Base-by-base conservation (phyloP, 768 basidiomycete genomes). In the Pholiota conissans region DNA sequence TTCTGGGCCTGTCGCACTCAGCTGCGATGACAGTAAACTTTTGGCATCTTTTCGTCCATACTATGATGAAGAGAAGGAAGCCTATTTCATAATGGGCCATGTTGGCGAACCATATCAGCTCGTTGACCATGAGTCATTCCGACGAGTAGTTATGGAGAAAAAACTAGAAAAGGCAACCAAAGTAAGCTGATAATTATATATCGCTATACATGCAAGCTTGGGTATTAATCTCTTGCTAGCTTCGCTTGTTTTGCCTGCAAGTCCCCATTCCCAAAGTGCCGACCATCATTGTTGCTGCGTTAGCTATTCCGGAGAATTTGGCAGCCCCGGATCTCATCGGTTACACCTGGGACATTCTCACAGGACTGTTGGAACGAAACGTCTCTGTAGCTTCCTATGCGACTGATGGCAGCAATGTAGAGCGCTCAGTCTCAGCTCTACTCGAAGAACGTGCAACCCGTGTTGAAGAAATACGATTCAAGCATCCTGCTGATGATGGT, bases 1-100 rank as follows among this genome's bases (percentile, higher is more conserved):
- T 11, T 10, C 34, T 30, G 73, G 69, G 0, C 72, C 70, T 0
- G 45, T 69, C 28, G 65, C 54, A 2, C 52, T 76, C 0, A 65
- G 65, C 47, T 73, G 71, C 26, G 74, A 78, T 50, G 76, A 78
- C 46, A 74, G 73, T 0, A 74, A 76, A 53, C 65, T 76, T 0
- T 59, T 63, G n/a, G 45, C 63, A 0, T 55, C 61, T 0, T 61
- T 69, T 14, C 62, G 65, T 0, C 61, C 66, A 0, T 72, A 66
- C 52, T 74, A 52, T 26, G 72, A 75, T 54, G 5, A 8, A 0
- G 39, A 50, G 0, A 32, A 58, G 1, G 40, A 71, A 3, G 16
- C 13, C 0, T 62, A 66, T 48, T 71, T 61, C 40, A 34, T 76
- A 3, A 32, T 75, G 30, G 73, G 74, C 0, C 56, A 49, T 2